These are phyloP conservation scores for Lachancea sp. DNA, from an alignment of 805 yeast species.

Conservation along the genomic window DNA sequence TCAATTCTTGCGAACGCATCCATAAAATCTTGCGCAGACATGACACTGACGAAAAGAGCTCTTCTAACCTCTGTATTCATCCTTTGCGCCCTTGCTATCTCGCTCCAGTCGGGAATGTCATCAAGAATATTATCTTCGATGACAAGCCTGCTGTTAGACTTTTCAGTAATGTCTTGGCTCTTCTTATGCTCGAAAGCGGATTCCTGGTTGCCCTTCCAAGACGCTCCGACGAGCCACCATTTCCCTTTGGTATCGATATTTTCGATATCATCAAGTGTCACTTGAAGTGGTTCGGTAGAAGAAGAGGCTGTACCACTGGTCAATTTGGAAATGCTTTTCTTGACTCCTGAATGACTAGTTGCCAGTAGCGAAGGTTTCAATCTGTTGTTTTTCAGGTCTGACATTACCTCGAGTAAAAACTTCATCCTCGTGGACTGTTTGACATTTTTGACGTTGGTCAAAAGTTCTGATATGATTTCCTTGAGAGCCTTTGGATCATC, in stretches of 20 bases:
- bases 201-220: constrained; percentile 73
- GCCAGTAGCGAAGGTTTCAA: constrained; percentile 40
- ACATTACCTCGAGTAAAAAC: constrained; percentile 77
- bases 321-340: constrained; percentile 47
- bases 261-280: constrained; percentile 73
- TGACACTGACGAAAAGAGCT: constrained; percentile 86
- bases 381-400: constrained; percentile 82
- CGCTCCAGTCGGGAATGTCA: constrained; percentile 78
- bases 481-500: constrained; percentile 87
- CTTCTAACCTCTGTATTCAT: constrained; percentile 95
- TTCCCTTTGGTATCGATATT: constrained; percentile 77
- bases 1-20: constrained; percentile 82
- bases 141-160: constrained; percentile 32
- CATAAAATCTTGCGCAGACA: constrained; percentile 90
- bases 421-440: constrained; percentile 64
- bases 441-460: constrained; percentile 24
- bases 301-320: constrained; percentile 35
- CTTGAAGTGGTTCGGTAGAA: constrained; percentile 68
- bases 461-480: constrained; percentile 50
- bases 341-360: constrained; percentile 30
- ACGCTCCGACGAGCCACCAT: constrained; percentile 99
- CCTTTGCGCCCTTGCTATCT: constrained; percentile 75
- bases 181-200: constrained; percentile 24
- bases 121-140: constrained; percentile 58
- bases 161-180: constrained; percentile 20